Evolutionary conservation across 148 eudicot species (phyloP), one percentile per base, ranked within the genome.

Genomic region (Agrostemma githago): DNA sequence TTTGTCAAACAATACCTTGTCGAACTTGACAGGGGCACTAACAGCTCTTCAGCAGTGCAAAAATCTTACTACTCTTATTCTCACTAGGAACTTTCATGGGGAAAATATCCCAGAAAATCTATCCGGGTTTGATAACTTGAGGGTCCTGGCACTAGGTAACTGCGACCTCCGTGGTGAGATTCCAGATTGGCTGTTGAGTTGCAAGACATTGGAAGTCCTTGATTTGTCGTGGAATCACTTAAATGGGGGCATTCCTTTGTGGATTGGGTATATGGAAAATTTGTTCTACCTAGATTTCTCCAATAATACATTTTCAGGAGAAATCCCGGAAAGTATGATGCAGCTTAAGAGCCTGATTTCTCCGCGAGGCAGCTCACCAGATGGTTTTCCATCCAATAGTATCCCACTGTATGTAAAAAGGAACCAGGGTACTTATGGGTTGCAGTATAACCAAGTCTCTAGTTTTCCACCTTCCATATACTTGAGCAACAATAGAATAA

Each of bases 181-280:
- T 57, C 97, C 93, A 41, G 40, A 6, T 70, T 91, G 97, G 97
- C 76, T 92, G 54, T 74, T 16, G 38, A 76, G 80, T 51, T 89
- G 97, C 76, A 46, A 62, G 14, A 86, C 76, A 57, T 72, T 92
- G 74, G 83, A 86, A 86, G 93, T 92, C 48, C 88, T 93, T 62
- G 96, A 93, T 79, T 78, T 93, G 68, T 91, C 98, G 0, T 93
- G 94, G 98, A 93, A 93, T 83, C 85, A 81, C 39, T 85, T 93
- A 53, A 65, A 81, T 67, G 98, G 94, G 10, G 75, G 75, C 46
- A 83, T 93, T 57, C 97, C 98, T 8, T 60, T 83, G 16, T 91
- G 94, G 96, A 86, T 93, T 67, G 92, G 92, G 77, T 40, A 83
- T 62, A 89, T 93, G 96, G 92, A 89, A 65, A 81, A 80, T 40